A percentile compares a stretch with the other conserved stretches of the same genome.
Evolutionary conservation across 139 green algal species (phyloP).

Genomic region (Nannochloris sp.): DNA sequence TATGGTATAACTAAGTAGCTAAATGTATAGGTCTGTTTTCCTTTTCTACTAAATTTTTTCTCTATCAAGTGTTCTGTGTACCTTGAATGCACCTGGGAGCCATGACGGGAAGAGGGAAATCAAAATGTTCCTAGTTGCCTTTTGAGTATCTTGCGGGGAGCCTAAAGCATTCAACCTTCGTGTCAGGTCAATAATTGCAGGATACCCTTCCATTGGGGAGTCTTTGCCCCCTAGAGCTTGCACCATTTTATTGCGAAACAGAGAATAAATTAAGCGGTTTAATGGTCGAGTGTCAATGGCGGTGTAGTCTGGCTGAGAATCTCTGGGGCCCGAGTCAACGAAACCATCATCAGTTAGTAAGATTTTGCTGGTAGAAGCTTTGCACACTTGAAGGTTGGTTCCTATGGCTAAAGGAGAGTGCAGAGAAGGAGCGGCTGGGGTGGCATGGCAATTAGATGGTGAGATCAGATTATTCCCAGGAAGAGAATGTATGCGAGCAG

Average conservation of each 20-base stretch:
- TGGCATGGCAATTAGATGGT: too few relatives aligned
- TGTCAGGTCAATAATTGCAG: slow-evolving; percentile 80
- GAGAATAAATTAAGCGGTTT: slow-evolving; percentile 54
- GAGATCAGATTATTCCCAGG: too few relatives aligned
- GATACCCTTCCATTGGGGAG: slow-evolving; percentile 54
- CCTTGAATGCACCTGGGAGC: slow-evolving; percentile 64
- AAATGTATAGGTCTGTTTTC: neutral
- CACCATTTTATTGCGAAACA: slow-evolving; percentile 80
- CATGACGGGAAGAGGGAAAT: slow-evolving; percentile 70
- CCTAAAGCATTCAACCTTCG: slow-evolving; percentile 53
- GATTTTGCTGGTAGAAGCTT: too few relatives aligned
- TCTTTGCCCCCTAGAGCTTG: slow-evolving; percentile 45
- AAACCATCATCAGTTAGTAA: too few relatives aligned
- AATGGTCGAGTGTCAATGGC: slow-evolving; percentile 53
- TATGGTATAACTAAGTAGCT: neutral
- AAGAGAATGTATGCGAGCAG: too few relatives aligned
- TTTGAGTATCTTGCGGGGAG: slow-evolving; percentile 47
- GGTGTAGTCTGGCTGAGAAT: slow-evolving; percentile 11
- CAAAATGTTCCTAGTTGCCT: slow-evolving; percentile 56
- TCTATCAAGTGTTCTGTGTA: too few relatives aligned
- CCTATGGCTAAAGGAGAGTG: too few relatives aligned
- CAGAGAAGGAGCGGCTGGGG: too few relatives aligned
- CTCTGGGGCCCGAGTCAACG: slow-evolving; percentile 3
- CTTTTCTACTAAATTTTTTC: neutral
- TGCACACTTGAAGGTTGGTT: too few relatives aligned